Percentiles rank a stretch among this genome's conserved stretches.
These are phyloP conservation scores for Cryphonectria japonica DNA, from an alignment of 2,329 filamentous ascomycete genomes.

Conservation along the genomic window DNA sequence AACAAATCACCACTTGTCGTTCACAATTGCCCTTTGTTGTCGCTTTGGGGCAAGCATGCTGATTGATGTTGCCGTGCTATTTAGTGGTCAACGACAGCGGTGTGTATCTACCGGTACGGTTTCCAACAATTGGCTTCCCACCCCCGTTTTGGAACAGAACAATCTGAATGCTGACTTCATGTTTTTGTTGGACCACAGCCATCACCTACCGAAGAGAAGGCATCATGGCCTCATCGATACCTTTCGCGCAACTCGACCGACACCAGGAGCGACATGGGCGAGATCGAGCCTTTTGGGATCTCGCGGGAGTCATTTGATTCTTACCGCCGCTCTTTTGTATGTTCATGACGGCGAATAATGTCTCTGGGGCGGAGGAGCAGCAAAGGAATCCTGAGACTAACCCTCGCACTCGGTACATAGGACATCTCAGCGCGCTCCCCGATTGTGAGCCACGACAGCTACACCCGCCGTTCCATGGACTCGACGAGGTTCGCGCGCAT, in stretches of 20 bases:
- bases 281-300: slow-evolving; percentile 93
- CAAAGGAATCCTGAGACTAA: not conserved
- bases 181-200: slow-evolving; percentile 56
- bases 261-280: slow-evolving; percentile 64
- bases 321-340: slow-evolving; percentile 91
- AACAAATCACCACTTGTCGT: not conserved
- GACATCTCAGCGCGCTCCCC: slow-evolving; percentile 90
- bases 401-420: slow-evolving; percentile 49
- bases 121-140: slow-evolving; percentile 13
- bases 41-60: slow-evolving; percentile 9
- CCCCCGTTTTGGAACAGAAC: not conserved
- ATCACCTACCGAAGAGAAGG: slow-evolving; percentile 77
- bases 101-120: slow-evolving; percentile 84
- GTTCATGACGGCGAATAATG: slow-evolving; percentile 39
- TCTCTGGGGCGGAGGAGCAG: not conserved
- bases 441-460: slow-evolving; percentile 61
- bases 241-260: slow-evolving; percentile 60
- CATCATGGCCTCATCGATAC: slow-evolving; percentile 70
- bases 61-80: not conserved
- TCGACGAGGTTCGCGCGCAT: slow-evolving; percentile 68
- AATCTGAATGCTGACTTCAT: slow-evolving; percentile 10
- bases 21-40: not conserved
- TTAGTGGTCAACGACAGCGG: slow-evolving; percentile 94
- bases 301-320: slow-evolving; percentile 97
- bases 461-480: slow-evolving; percentile 78